Conservation (phyloP, 495 filamentous ascomycete species). For the Aspergillus carlsbadensis region DNA sequence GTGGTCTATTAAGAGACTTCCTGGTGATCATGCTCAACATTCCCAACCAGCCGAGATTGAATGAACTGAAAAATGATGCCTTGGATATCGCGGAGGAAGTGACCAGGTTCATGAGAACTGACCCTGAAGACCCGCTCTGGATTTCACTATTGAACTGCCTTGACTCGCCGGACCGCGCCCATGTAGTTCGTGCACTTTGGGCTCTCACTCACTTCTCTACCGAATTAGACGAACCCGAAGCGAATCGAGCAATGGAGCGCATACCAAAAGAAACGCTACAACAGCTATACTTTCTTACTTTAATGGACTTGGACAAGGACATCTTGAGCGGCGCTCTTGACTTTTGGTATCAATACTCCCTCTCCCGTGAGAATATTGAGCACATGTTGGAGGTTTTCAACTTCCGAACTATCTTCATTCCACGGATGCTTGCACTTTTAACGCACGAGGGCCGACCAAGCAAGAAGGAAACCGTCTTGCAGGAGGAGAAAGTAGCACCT, state of each 20-base stretch:
- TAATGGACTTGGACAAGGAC: constrained; percentile 85
- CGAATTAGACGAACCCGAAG: constrained; percentile 66
- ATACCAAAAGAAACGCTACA: constrained; percentile 65
- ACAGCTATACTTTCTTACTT: constrained; percentile 72
- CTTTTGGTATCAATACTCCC: constrained; percentile 94
- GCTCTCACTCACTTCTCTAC: constrained; percentile 87
- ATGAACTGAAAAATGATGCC: constrained; percentile 88
- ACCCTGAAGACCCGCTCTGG: constrained; percentile 73
- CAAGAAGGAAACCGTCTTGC: constrained; percentile 42
- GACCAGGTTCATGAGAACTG: constrained; percentile 72
- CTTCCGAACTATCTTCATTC: constrained; percentile 62
- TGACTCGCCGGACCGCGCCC: constrained; percentile 74
- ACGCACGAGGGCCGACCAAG: constrained; percentile 57
- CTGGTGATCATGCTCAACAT: constrained; percentile 77
- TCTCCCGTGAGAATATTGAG: constrained; percentile 80
- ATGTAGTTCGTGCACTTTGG: constrained; percentile 79
- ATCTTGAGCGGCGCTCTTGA: constrained; percentile 82
- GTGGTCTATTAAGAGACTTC: constrained; percentile 69
- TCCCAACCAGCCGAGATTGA: constrained; percentile 67
- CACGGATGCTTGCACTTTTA: constrained; percentile 74
- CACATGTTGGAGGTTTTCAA: constrained; percentile 60
- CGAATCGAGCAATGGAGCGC: constrained; percentile 65
- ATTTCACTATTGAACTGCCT: constrained; percentile 69
- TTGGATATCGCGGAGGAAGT: constrained; percentile 92
- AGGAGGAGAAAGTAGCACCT: constrained; percentile 47